phyloP scores from a whole-genome alignment of 768 basidiomycete genomes.

The Gyrodon lividus region DNA sequence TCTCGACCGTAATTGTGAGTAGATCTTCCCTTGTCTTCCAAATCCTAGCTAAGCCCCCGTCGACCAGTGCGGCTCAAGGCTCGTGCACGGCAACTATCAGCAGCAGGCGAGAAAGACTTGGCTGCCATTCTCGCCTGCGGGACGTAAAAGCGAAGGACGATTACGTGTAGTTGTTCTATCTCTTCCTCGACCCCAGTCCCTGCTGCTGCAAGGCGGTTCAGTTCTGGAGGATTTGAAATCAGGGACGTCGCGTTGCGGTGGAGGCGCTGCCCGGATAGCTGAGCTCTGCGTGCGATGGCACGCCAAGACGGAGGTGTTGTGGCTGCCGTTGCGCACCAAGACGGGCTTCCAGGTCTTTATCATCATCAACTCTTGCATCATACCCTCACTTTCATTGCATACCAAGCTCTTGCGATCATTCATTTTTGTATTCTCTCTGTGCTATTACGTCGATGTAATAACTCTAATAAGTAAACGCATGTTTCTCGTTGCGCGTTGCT shows the following conservation, averaged over 20 bases:
- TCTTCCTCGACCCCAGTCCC: slow-evolving; percentile 1
- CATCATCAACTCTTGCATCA: slow-evolving; percentile 18
- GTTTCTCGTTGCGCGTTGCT: neutral
- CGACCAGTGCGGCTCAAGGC: slow-evolving; percentile 85
- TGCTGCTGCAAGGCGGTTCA: slow-evolving; percentile 2
- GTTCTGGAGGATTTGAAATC: slow-evolving; percentile 3
- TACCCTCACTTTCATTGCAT: slow-evolving; percentile 27
- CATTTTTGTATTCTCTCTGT: slow-evolving; percentile 8
- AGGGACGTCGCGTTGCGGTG: slow-evolving; percentile 3
- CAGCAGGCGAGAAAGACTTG: slow-evolving; percentile 84
- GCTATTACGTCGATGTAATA: neutral
- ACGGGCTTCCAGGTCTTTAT: slow-evolving; percentile 5
- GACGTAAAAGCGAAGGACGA: slow-evolving; percentile 15
- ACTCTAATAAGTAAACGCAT: neutral
- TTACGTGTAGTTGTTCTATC: neutral
- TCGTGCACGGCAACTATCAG: slow-evolving; percentile 79
- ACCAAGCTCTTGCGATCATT: slow-evolving; percentile 8
- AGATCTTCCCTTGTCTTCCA: slow-evolving; percentile 12
- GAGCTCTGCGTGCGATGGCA: slow-evolving; percentile 22
- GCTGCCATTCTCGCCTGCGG: slow-evolving; percentile 57
- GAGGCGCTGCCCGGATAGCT: slow-evolving; percentile 10
- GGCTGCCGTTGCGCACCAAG: slow-evolving; percentile 4
- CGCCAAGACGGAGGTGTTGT: slow-evolving; percentile 23
- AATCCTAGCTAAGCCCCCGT: slow-evolving; percentile 8
- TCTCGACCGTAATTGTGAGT: slow-evolving; percentile 88